Base-by-base conservation (phyloP, 2,329 filamentous ascomycete species). In the Penicillium sp. region DNA sequence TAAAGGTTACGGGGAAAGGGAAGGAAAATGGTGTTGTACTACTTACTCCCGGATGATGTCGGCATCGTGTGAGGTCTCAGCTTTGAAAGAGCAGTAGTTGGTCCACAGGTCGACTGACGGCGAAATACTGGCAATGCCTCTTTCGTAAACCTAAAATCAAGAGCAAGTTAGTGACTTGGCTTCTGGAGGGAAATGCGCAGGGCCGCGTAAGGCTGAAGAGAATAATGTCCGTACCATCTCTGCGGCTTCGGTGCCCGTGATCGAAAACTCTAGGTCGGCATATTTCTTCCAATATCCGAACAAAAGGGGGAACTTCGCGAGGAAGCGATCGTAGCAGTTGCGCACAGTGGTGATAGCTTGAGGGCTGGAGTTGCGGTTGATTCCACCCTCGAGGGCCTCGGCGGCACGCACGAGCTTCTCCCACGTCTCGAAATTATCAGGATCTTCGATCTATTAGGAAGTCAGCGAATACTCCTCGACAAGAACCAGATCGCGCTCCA, bases 231-330 rank as follows among this genome's bases (percentile, higher is more conserved):
- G 65, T 71, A 95, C 90, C 87, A 96, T 95, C 72, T 97, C 93
- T 46, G 93, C 93, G 38, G 92, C 92, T 76, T 98, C 93, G 4
- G 93, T 95, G 15, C 93, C 93, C 4, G 90, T 90, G 58, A 98
- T 95, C 44, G 90, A 90, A 74, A 98, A 98, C 67, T 98, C 93
- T 56, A 95, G 80, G 65, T 97, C 92, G 65, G 93, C 93, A 79
- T 97, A 98, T 70, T 96, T 97, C 77, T 97, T 97, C 93, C 93
- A 98, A 76, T 97, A 98, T 45, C 92, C 93, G 65, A 97, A 98
- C 33, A 97, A 82, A 9, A 97, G 80, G 2, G 93, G 93, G 58
- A 96, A 98, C 67, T 95, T 96, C 53, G 88, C 82, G 20, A 98
- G 85, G 66, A 98, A 95, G 42, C 87, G 83, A 69, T 98, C 91